Percentiles rank a stretch among this genome's conserved stretches.
Conservation (phyloP, 2,329 filamentous ascomycete species). For the Ceratocystiopsis minuta region DNA sequence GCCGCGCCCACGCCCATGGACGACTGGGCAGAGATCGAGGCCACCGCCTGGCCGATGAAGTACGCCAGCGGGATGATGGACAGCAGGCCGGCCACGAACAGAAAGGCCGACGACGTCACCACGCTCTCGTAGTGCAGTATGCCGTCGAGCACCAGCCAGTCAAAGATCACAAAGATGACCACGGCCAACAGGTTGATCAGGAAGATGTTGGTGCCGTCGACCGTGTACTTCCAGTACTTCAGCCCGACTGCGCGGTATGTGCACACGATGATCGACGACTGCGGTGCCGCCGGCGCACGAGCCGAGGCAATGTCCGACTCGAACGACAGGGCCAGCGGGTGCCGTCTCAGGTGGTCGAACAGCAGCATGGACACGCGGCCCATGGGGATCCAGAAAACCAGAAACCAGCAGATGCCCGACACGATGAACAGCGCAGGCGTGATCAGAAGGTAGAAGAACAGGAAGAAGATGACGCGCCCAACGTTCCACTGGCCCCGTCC, state of each 20-base stretch:
- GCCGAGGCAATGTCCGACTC: slow-evolving; percentile 68
- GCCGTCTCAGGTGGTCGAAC: slow-evolving; percentile 78
- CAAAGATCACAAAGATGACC: slow-evolving; percentile 86
- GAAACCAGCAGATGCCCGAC: slow-evolving; percentile 79
- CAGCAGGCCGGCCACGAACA: slow-evolving; percentile 68
- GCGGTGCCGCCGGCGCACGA: slow-evolving; percentile 50
- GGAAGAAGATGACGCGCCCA: slow-evolving; percentile 85
- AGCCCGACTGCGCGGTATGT: slow-evolving; percentile 88
- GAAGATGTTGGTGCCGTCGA: slow-evolving; percentile 97
- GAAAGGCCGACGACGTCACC: slow-evolving; percentile 66
- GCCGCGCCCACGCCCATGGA: slow-evolving; percentile 96
- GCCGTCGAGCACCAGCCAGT: slow-evolving; percentile 65
- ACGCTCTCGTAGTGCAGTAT: slow-evolving; percentile 50
- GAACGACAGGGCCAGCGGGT: slow-evolving; percentile 84
- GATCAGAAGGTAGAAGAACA: slow-evolving; percentile 88
- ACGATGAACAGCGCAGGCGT: slow-evolving; percentile 73
- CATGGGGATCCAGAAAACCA: slow-evolving; percentile 98
- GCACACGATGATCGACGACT: slow-evolving; percentile 79
- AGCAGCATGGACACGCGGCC: slow-evolving; percentile 82
- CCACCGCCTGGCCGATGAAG: slow-evolving; percentile 95
- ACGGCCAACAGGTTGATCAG: slow-evolving; percentile 91
- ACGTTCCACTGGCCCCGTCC: slow-evolving; percentile 91
- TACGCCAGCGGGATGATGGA: slow-evolving; percentile 95
- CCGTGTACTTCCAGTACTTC: slow-evolving; percentile 98
- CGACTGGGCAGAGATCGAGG: slow-evolving; percentile 94